phyloP scores from a whole-genome alignment of 2,329 filamentous ascomycete species.

The Emergomyces africanus region DNA sequence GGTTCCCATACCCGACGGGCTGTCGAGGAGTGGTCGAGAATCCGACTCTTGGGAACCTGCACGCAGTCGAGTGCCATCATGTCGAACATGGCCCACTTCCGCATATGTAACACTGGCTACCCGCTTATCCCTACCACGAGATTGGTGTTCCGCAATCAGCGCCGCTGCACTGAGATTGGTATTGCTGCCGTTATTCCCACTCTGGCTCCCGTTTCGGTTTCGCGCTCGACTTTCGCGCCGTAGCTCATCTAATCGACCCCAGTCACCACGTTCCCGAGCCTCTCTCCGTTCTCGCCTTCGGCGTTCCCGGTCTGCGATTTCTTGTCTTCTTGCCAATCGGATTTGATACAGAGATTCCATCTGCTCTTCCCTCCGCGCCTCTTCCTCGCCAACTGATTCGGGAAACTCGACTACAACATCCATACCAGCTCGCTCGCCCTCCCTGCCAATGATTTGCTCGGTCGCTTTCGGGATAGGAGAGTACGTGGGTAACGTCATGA shows the following conservation, averaged over 20 bases:
- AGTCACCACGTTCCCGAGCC: conserved; percentile 59
- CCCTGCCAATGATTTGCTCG: conserved; percentile 73
- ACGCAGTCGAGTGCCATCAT: conserved; percentile 37
- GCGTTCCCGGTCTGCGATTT: conserved; percentile 65
- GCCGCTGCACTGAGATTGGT: conserved; percentile 20
- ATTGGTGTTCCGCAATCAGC: conserved; percentile 33
- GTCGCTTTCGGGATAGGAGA: conserved; percentile 56
- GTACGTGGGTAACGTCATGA: conserved; percentile 88
- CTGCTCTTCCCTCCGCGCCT: conserved; percentile 66
- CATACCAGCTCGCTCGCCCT: conserved; percentile 83
- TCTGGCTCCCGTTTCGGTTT: conserved; percentile 23
- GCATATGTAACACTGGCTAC: conserved; percentile 38
- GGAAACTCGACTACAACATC: conserved; percentile 83
- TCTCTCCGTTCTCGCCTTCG: conserved; percentile 56
- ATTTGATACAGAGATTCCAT: conserved; percentile 93
- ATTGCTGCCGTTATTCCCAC: conserved; percentile 26
- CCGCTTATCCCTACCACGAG: conserved; percentile 31
- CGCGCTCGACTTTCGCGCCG: conserved; percentile 43
- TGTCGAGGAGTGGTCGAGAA: conserved; percentile 31
- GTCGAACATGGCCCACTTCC: conserved; percentile 35
- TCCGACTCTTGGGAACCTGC: conserved; percentile 36
- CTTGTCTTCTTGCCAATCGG: conserved; percentile 59
- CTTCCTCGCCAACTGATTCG: conserved; percentile 65
- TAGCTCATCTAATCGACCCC: conserved; percentile 53
- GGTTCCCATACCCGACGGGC: conserved; percentile 23